Conservation (phyloP, 805 yeast species). For the Metschnikowia cubensis region DNA sequence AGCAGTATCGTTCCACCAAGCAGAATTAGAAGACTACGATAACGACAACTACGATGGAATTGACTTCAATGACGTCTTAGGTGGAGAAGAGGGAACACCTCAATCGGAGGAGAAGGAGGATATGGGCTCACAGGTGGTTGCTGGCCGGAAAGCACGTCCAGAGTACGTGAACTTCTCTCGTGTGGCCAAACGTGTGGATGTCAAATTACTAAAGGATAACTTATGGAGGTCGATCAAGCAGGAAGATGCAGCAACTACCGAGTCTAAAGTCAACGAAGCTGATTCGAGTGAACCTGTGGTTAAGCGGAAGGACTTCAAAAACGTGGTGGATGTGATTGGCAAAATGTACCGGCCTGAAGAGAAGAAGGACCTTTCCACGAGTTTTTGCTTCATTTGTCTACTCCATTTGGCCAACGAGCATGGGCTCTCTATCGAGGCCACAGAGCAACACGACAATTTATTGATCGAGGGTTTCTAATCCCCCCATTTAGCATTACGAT, state of each 20-base stretch:
- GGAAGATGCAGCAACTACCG: slow-evolving; percentile 12
- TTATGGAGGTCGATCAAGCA: slow-evolving; percentile 57
- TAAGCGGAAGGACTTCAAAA: slow-evolving; percentile 38
- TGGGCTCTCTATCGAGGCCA: slow-evolving; percentile 56
- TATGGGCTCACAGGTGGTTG: slow-evolving; percentile 17
- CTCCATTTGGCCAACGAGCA: slow-evolving; percentile 85
- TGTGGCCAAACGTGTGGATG: slow-evolving; percentile 76
- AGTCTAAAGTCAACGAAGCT: slow-evolving; percentile 5
- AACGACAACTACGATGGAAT: slow-evolving; percentile 36
- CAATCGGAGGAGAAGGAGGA: slow-evolving; percentile 14
- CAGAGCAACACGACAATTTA: slow-evolving; percentile 39
- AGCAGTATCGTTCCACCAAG: slow-evolving; percentile 38
- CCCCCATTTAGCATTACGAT: neutral
- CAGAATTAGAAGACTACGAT: slow-evolving; percentile 38
- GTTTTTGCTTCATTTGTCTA: slow-evolving; percentile 80
- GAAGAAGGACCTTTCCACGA: slow-evolving; percentile 68
- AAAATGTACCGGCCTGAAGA: slow-evolving; percentile 53
- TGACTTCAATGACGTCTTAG: slow-evolving; percentile 43
- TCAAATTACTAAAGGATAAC: slow-evolving; percentile 66
- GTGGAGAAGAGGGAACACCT: slow-evolving; percentile 19
- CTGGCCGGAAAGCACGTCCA: slow-evolving; percentile 29
- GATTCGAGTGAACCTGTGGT: slow-evolving; percentile 16
- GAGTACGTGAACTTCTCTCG: slow-evolving; percentile 57
- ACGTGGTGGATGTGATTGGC: slow-evolving; percentile 47
- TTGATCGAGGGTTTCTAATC: slow-evolving; percentile 20